Percentiles rank a stretch among this genome's conserved stretches.
Conservation (phyloP, 1,284 basidiomycete species). For the Malassezia arunalokei region DNA sequence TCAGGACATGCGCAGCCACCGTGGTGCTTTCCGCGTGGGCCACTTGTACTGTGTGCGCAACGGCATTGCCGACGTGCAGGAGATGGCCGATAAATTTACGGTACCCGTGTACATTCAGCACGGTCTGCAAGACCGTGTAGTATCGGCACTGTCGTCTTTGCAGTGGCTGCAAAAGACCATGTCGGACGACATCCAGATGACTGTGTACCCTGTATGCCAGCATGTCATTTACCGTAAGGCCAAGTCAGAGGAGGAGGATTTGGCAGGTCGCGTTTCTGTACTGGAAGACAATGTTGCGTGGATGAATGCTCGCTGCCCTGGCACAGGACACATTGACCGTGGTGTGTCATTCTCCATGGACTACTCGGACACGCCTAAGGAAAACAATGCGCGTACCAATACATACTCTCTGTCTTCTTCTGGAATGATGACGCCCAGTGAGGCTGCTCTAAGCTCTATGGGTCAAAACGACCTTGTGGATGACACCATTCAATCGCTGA, state of each 20-base stretch:
- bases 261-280: conserved; percentile 33
- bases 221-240: conserved; percentile 43
- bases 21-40: conserved; percentile 37
- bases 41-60: conserved; percentile 28
- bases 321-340: conserved; percentile 3
- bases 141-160: conserved; percentile 18
- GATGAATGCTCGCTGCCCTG: conserved; percentile 34
- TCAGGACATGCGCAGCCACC: conserved; percentile 35
- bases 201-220: conserved; percentile 40
- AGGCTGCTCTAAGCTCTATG: not conserved
- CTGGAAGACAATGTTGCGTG: conserved; percentile 40
- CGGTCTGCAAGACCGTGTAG: conserved; percentile 34
- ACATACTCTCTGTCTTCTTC: conserved; percentile 4
- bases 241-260: conserved; percentile 40
- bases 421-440: conserved; percentile 1
- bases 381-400: not conserved
- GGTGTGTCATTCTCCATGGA: conserved; percentile 18
- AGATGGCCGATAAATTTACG: conserved; percentile 17
- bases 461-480: not conserved
- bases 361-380: conserved; percentile 1
- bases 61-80: conserved; percentile 21
- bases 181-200: conserved; percentile 25
- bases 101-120: conserved; percentile 37
- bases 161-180: conserved; percentile 21
- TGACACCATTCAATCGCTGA: conserved; percentile 8